Base-by-base conservation (phyloP, 805 yeast species). In the Candida nitratophila region DNA sequence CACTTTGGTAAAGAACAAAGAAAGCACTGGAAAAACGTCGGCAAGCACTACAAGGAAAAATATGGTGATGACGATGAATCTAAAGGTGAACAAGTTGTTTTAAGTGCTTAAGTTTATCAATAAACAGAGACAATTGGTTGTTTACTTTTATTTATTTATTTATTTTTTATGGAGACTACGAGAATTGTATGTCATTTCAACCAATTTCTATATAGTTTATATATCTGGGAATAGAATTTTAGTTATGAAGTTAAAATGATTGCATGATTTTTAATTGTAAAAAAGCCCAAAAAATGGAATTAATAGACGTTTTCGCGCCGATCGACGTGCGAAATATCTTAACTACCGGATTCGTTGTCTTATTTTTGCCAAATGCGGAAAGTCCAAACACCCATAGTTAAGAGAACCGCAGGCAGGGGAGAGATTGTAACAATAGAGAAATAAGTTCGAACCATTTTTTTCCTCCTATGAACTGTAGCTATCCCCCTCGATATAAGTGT, bases 1-100 rank as follows among this genome's bases (percentile, higher is more conserved):
- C 35, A 47, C 15, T 35, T 21, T 24, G 52, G 53, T 37, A 47
- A 54, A 39, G 53, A 55, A 29, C 52, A 53, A 42, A 52, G 44
- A 45, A 56, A 51, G 45, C 44, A 58, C 55, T 57, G 62, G 61
- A 37, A 36, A 20, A 37, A 36, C 11, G 29, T 20, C 12, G 38
- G 35, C 27, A 35, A 41, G 30, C 19, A 39, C 41, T 26, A 22
- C 26, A 35, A 49, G 50, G 54, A 54, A 52, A 53, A 57, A 43
- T 57, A 52, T 19, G 53, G 46, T 3, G 50, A 46, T 26, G 51
- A 45, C 26, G 45, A 20, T 5, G 39, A 32, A 32, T 4, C 8
- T 9, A n/a, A 35, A 21, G 34, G 9, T 32, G 39, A 36, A 21
- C 20, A 22, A 36, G 39, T 15, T 24, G 39, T n/a, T 6, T 24